A percentile compares a stretch with the other conserved stretches of the same genome.
Conservation (phyloP, 2,329 filamentous ascomycete species). For the Stagonosporopsis chrysanthemi region DNA sequence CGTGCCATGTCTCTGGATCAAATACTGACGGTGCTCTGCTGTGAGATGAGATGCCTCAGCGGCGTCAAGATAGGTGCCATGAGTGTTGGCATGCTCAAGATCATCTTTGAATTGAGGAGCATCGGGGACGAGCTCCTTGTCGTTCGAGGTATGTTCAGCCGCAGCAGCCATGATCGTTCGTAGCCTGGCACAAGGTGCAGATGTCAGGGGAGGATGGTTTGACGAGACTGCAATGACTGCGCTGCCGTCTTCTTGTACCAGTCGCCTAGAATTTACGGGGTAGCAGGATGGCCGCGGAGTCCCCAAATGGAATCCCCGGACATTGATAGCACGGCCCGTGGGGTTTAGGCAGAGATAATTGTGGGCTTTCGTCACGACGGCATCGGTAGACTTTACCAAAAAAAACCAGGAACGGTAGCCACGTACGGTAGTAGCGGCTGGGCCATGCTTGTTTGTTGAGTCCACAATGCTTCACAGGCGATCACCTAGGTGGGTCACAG, state of each 20-base stretch:
- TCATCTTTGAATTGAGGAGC: slow-evolving; percentile 26
- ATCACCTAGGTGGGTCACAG: slow-evolving; percentile 9
- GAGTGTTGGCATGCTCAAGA: slow-evolving; percentile 37
- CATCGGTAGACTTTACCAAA: slow-evolving; percentile 19
- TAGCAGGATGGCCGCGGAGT: slow-evolving; percentile 11
- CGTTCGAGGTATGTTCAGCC: slow-evolving; percentile 5
- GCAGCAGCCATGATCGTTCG: slow-evolving; percentile 14
- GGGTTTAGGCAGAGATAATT: slow-evolving; percentile 18
- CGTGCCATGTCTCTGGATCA: slow-evolving; percentile 62
- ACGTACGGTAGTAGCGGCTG: slow-evolving; percentile 6
- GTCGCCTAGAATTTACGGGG: slow-evolving; percentile 6
- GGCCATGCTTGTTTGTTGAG: slow-evolving; percentile 15
- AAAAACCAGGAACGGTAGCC: slow-evolving; percentile 18
- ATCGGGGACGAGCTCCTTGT: slow-evolving; percentile 9
- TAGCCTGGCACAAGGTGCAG: neutral
- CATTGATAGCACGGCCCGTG: slow-evolving; percentile 17
- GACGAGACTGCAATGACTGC: slow-evolving; percentile 3
- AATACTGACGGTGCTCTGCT: slow-evolving; percentile 58
- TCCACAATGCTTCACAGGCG: slow-evolving; percentile 9
- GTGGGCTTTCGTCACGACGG: slow-evolving; percentile 17
- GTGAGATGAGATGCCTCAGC: slow-evolving; percentile 47
- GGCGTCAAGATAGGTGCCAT: slow-evolving; percentile 39
- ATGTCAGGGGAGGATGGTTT: slow-evolving; percentile 9
- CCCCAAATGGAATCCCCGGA: slow-evolving; percentile 32
- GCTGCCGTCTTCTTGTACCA: slow-evolving; percentile 23